Percentiles rank a stretch among this genome's conserved stretches.
Conservation (phyloP, 129 eudicot genomes). For the Smallanthus sonchifolius region DNA sequence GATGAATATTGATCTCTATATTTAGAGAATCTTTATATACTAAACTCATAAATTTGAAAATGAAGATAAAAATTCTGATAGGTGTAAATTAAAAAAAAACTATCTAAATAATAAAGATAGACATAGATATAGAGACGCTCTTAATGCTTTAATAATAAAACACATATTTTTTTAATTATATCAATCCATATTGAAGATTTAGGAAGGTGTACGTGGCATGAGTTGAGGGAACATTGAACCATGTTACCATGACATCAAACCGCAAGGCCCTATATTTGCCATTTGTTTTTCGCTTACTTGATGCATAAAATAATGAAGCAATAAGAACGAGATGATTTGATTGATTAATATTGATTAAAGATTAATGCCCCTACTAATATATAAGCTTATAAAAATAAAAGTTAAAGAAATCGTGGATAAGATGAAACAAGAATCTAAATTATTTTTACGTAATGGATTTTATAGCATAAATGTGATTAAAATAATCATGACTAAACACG, state of each 20-base stretch:
- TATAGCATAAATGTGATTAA: conserved; percentile 12
- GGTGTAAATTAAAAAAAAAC: no score
- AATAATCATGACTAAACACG: conserved; percentile 25
- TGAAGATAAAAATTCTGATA: no score
- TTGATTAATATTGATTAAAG: not conserved
- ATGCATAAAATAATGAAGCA: not conserved
- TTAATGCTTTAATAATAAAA: no score
- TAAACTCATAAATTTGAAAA: no score
- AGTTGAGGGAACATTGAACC: not conserved
- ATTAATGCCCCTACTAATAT: not conserved
- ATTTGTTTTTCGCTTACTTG: no score
- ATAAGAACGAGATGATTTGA: not conserved
- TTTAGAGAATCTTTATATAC: no score
- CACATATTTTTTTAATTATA: not conserved
- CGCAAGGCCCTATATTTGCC: conserved; percentile 8
- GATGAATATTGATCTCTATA: no score
- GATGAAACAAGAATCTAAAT: conserved; percentile 25
- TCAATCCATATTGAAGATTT: not conserved
- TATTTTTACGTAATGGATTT: conserved; percentile 4
- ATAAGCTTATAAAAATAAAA: not conserved
- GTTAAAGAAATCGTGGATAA: conserved; percentile 4
- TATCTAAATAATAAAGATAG: no score
- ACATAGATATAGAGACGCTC: no score
- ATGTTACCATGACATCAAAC: not conserved
- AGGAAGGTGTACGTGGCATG: not conserved